Evolutionary conservation across 2,329 filamentous ascomycete genomes (phyloP), one percentile per base, ranked within the genome.

Genomic region (Colletotrichum abscissum): DNA sequence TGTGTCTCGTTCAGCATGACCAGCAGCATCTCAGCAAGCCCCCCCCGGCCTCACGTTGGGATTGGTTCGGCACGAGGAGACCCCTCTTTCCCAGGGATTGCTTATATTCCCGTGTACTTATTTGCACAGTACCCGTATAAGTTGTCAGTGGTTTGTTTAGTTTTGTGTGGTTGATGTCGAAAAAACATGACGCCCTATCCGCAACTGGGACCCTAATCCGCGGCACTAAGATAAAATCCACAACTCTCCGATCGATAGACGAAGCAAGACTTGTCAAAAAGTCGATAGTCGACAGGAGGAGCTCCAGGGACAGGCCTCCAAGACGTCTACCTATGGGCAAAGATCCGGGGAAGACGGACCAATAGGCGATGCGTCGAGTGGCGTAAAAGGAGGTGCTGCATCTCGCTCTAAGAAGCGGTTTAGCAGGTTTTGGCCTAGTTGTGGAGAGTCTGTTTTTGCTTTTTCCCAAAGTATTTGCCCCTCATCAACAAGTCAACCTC

Each of bases 291-390:
- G 28, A 38, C 30, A 26, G 30, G 38, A 63, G 42, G 7, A 49
- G 42, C 6, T n/a, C 42, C 42, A 49, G 42, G 42, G 42, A 49
- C 42, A 55, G 19, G 65, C 12, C 33, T 22, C 66, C 59, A 22
- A 30, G 58, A 42, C 38, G 38, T 42, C 38, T 42, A 16, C 42
- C 22, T 65, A 56, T 57, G 60, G 70, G 55, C 46, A 26, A 49
- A 72, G 69, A 72, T 72, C 59, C 49, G 67, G 67, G 67, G 67
- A 73, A 70, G 56, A 42, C 49, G 30, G 56, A 55, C 70, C 66
- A 69, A 69, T 69, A 33, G 42, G 66, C 5, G 54, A 26, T 38
- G 67, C 60, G 59, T 11, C 26, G n/a, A 49, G 58, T 62, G 46
- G 70, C 33, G 56, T 57, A 65, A 57, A 28, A 49, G 19, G 42